A percentile compares a stretch with the other conserved stretches of the same genome.
These are phyloP conservation scores for Cyberlindnera petersonii DNA, from an alignment of 805 yeast genomes.

Conservation along the genomic window DNA sequence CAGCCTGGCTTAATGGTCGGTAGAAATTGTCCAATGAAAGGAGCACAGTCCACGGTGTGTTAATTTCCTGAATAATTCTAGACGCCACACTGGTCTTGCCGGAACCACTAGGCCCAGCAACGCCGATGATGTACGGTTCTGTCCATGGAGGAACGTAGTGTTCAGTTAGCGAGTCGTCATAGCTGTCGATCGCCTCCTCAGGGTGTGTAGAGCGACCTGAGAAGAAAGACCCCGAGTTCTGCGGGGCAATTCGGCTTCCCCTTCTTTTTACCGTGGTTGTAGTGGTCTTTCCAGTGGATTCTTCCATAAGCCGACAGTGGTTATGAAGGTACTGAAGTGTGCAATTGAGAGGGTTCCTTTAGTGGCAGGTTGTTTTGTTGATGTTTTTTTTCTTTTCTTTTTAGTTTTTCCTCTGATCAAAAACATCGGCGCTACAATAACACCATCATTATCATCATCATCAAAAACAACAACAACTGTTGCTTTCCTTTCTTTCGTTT, in stretches of 20 bases:
- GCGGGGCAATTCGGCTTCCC: slow-evolving; percentile 10
- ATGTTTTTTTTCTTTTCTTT: too few relatives aligned
- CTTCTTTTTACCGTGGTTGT: not conserved
- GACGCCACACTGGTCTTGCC: slow-evolving; percentile 94
- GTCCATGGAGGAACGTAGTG: slow-evolving; percentile 81
- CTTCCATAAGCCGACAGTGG: not conserved
- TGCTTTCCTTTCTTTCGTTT: too few relatives aligned
- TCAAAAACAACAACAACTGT: too few relatives aligned
- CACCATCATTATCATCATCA: too few relatives aligned
- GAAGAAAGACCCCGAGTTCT: slow-evolving; percentile 16
- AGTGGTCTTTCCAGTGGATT: not conserved
- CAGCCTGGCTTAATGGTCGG: slow-evolving; percentile 61
- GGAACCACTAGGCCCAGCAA: slow-evolving; percentile 83
- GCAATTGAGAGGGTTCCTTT: too few relatives aligned
- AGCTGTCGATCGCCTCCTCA: not conserved
- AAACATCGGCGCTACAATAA: too few relatives aligned
- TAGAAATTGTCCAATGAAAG: slow-evolving; percentile 90
- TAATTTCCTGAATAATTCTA: slow-evolving; percentile 66
- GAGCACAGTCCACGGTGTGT: slow-evolving; percentile 93
- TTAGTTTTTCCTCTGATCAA: too few relatives aligned
- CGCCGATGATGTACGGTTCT: slow-evolving; percentile 81
- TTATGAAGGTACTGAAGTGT: too few relatives aligned
- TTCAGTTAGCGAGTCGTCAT: not conserved
- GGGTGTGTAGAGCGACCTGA: not conserved
- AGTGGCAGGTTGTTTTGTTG: too few relatives aligned